phyloP scores from a whole-genome alignment of 2,329 filamentous ascomycete genomes.

The Colletotrichum costaricense region DNA sequence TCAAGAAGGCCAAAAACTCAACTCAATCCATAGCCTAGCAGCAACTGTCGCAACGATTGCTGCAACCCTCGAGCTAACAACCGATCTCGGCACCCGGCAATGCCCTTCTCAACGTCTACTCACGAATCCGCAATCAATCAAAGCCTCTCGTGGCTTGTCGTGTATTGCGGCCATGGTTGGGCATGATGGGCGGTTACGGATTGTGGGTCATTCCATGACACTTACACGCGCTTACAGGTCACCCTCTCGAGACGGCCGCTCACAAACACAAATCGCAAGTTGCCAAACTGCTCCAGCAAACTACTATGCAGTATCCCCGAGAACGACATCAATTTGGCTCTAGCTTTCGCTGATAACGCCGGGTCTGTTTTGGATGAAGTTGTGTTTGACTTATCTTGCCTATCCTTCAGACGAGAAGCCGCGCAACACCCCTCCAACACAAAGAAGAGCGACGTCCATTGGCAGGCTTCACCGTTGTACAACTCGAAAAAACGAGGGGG shows the following conservation, averaged over 20 bases:
- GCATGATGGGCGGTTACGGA: not conserved
- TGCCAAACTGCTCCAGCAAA: conserved; percentile 1
- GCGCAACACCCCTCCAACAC: conserved; percentile 7
- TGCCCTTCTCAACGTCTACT: not conserved
- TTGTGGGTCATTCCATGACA: conserved; percentile 2
- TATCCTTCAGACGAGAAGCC: conserved; percentile 19
- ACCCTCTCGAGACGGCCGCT: not conserved
- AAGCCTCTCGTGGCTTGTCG: not conserved
- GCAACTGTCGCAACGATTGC: conserved; percentile 17
- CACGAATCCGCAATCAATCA: not conserved
- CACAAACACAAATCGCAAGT: not conserved
- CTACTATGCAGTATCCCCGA: not conserved
- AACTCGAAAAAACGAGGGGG: not conserved
- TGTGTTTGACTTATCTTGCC: not conserved
- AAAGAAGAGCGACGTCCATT: conserved; percentile 7
- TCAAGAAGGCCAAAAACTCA: not conserved
- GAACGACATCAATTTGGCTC: not conserved
- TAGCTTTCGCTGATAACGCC: conserved; percentile 32
- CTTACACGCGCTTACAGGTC: not conserved
- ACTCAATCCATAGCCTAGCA: not conserved
- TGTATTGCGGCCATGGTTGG: not conserved
- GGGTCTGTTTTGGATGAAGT: conserved; percentile 33
- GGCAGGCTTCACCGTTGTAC: not conserved
- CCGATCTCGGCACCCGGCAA: conserved; percentile 23
- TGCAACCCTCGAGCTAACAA: conserved; percentile 17